phyloP scores from a whole-genome alignment of 2,329 filamentous ascomycete genomes.

The Aspergillus ibericus region DNA sequence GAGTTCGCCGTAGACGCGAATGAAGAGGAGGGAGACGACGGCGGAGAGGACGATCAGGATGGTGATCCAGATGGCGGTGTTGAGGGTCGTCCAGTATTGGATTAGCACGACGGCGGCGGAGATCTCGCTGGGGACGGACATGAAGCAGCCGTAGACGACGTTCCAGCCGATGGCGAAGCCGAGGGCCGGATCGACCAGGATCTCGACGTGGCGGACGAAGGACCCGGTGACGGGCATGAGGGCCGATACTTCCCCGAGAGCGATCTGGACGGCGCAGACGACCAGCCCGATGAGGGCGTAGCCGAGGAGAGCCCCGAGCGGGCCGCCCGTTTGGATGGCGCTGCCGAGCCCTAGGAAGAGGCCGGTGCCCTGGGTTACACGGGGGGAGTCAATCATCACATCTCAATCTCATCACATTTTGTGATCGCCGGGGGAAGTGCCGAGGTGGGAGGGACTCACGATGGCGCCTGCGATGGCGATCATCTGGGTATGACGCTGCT shows the following conservation, averaged over 20 bases:
- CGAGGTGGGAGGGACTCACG: constrained; percentile 20
- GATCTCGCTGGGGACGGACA: constrained; percentile 61
- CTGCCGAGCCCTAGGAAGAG: constrained; percentile 55
- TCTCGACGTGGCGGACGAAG: constrained; percentile 52
- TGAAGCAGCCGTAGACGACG: constrained; percentile 53
- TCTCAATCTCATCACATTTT: too few species aligned
- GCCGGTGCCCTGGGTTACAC: constrained; percentile 40
- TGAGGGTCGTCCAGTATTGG: constrained; percentile 30
- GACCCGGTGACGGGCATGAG: constrained; percentile 53
- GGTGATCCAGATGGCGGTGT: constrained; percentile 43
- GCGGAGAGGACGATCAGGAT: constrained; percentile 59
- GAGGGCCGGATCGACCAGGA: constrained; percentile 53
- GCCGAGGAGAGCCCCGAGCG: constrained; percentile 53
- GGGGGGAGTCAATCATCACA: too few species aligned
- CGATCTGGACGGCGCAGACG: constrained; percentile 53
- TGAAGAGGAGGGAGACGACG: constrained; percentile 58
- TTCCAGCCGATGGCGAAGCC: constrained; percentile 52
- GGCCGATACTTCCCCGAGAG: constrained; percentile 53
- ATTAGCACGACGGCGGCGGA: constrained; percentile 57
- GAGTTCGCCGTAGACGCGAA: constrained; percentile 51
- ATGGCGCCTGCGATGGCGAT: constrained; percentile 49
- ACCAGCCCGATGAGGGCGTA: constrained; percentile 52
- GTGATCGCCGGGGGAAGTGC: too few species aligned
- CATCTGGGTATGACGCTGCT: constrained; percentile 48
- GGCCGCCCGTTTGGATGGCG: constrained; percentile 52